Evolutionary conservation across 2,329 filamentous ascomycete species (phyloP), one percentile per base, ranked within the genome.

Genomic region (Plenodomus lindquistii): DNA sequence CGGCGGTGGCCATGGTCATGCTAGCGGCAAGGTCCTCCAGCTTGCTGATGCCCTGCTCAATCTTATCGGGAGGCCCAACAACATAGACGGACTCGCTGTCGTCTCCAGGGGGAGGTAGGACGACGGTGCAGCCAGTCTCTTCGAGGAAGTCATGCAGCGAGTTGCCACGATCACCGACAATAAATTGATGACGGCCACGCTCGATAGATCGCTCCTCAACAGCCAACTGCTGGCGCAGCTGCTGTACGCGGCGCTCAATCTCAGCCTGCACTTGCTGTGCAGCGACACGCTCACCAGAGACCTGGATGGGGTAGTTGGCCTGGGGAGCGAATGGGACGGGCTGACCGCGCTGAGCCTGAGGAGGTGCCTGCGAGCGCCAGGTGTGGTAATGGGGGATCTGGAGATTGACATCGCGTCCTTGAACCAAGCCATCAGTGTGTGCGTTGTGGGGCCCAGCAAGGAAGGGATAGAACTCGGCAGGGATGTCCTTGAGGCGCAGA

Each of bases 381-480:
- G 83, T 87, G 70, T 90, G 84, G 72, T 95, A 89, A 42, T 88
- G 81, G 37, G 94, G 94, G 39, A 99, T 86, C 47, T 89, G 84
- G 55, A 99, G 81, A 68, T 89, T 87, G 29, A 96, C 80, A 53
- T 90, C 89, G 54, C 87, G 87, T 53, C 83, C 83, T 51, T 85
- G 77, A 72, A 93, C 88, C 43, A 96, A 79, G 31, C 82, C 81
- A 56, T 83, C 80, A 46, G 90, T 75, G 42, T 84, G 77, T 39
- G 82, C 78, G 68, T 91, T 89, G 69, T 88, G 83, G 9, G 87
- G 84, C 40, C 91, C 91, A 19, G 91, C 87, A 71, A 99, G 87
- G 78, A 99, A 99, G 43, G 93, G 93, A 75, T 94, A 99, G 73
- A 94, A 95, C 70, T 96, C 91, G 20, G 91, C 84, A 7, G 94